Percentiles rank a stretch among this genome's conserved stretches.
These are phyloP conservation scores for Tanacetum coccineum DNA, from an alignment of 129 eudicot species.

Conservation along the genomic window DNA sequence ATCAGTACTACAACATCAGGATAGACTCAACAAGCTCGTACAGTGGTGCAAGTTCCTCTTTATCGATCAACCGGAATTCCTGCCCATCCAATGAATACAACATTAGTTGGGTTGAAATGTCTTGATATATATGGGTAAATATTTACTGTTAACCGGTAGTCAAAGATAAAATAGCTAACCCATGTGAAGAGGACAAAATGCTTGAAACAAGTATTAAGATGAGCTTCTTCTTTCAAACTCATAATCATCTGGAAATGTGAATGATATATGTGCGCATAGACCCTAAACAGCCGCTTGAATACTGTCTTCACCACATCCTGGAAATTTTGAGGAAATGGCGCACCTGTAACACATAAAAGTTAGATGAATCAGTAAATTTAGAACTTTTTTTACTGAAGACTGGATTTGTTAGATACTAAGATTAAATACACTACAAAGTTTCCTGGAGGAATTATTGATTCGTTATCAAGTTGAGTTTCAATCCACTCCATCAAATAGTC, in stretches of 20 bases:
- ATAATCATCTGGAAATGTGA: constrained; percentile 68
- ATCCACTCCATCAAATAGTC: constrained; percentile 67
- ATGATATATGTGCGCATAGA: constrained; percentile 66
- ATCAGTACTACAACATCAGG: constrained; percentile 37
- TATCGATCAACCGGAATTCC: constrained; percentile 84
- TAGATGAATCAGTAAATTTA: neutral
- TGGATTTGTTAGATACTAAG: neutral
- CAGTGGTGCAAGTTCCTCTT: constrained; percentile 78
- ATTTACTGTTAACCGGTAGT: neutral
- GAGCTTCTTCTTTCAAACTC: constrained; percentile 71
- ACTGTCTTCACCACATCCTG: constrained; percentile 64
- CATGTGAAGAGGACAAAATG: constrained; percentile 72
- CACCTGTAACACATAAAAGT: constrained; percentile 32
- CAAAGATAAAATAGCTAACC: constrained; percentile 32
- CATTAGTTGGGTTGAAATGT: constrained; percentile 9
- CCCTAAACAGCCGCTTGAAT: constrained; percentile 58
- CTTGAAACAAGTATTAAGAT: constrained; percentile 64
- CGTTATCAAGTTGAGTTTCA: constrained; percentile 62
- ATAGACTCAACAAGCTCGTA: constrained; percentile 78
- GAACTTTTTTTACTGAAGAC: neutral
- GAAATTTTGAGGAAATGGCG: constrained; percentile 61
- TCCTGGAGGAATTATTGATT: constrained; percentile 55
- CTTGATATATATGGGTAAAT: neutral
- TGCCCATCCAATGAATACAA: constrained; percentile 29
- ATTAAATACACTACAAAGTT: neutral